Evolutionary conservation across 495 filamentous ascomycete species (phyloP), one percentile per base, ranked within the genome.

Genomic region (Aspergillus coremiiformis): DNA sequence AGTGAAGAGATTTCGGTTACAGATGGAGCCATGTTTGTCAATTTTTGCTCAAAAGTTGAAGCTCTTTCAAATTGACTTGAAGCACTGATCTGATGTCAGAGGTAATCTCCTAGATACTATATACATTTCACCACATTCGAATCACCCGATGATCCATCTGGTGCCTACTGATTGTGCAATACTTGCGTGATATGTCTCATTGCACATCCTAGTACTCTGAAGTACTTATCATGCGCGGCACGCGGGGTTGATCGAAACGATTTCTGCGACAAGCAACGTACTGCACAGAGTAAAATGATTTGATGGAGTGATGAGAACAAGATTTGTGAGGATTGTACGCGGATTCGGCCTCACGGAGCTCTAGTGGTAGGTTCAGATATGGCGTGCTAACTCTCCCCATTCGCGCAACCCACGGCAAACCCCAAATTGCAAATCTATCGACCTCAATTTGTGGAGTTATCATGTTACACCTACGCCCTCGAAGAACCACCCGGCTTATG

Each of bases 1-100:
- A 73, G 58, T 14, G 60, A 46, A 12, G 77, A 47, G 26, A 70
- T 76, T 39, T 78, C 73, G 20, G 70, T 75, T 54, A 77, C 64
- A 48, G 77, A 73, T 20, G 81, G 79, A 47, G 81, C 78, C 80
- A 83, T 83, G 21, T 43, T 72, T 49, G 49, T 9, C 12, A 11
- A 8, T 43, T 49, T 43, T 49, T 17, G n/a, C 12, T 26, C n/a
- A 8, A 42, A 29, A 14, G 26, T 27, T 3, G n/a, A 20, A 19
- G 22, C 26, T 22, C 5, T 21, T 39, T 6, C 7, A 30, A 19
- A 26, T 33, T 32, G 30, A 4, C 27, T 48, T 32, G 5, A 39
- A n/a, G 19, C 39, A 20, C 14, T 8, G 26, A 35, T 45, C 14
- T 8, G 46, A 37, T 5, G 26, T n/a, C 22, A 22, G 19, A 39